Base-by-base conservation (phyloP, 441 rosid genomes). In the Croton laevigatus region DNA sequence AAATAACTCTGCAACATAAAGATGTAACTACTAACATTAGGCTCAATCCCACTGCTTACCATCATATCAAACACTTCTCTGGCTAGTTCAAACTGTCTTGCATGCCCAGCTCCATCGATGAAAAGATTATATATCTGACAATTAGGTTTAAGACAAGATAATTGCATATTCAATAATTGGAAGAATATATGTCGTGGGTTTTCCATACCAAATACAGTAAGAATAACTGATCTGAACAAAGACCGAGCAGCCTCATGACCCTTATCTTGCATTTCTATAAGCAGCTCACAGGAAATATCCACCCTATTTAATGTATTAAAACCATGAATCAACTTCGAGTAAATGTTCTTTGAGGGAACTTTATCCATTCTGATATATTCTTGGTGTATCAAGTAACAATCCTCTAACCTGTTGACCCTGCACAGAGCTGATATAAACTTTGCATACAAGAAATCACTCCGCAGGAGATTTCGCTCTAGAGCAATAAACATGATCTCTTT, bases 101-200 rank as follows among this genome's bases (percentile, higher is more conserved):
- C 88, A 75, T 75, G 73, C 69, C 92, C 98, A 65, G 89, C 94
- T 85, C 93, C 99, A 79, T 79, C 80, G 11, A 92, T 87, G 86
- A 89, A 89, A 69, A 71, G 59, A 73, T 88, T 81, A 78, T 77
- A 95, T 54, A 79, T 72, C 32, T 61, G 38, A 71, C 37, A 10
- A 53, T 66, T 67, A 34, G 80, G 75, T 75, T 70, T 77, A 54
- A 45, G 73, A 48, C 20, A 69, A 74, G 88, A 81, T 79, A 88
- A 55, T 75, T 89, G 91, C 82, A 82, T 77, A 64, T 78, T 81
- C 23, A 88, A 83, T 72, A 88, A 76, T 22, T 75, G 81, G 42
- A 83, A 77, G 72, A 85, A 69, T 44, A 62, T 86, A 17, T 45
- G 69, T 59, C 77, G 83, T 12, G 84, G 78, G 77, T 80, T 77